phyloP scores from a whole-genome alignment of 1,139 yeast species.

The Kodamaea sp. region DNA sequence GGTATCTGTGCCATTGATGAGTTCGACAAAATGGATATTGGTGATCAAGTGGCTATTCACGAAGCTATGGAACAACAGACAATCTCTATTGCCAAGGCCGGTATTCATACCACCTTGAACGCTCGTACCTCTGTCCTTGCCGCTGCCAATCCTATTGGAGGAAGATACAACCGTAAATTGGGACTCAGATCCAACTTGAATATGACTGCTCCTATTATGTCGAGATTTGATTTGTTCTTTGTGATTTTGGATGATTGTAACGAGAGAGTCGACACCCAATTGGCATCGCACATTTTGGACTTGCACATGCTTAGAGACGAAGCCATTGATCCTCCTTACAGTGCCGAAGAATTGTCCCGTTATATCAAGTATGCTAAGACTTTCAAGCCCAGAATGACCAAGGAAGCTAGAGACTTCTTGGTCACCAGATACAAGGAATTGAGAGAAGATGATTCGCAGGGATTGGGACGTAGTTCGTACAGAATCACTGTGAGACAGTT shows the following conservation, averaged over 20 bases:
- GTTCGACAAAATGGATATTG: constrained; percentile 94
- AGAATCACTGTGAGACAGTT: constrained; percentile 96
- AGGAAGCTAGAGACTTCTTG: constrained; percentile 75
- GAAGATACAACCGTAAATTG: constrained; percentile 85
- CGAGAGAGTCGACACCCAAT: constrained; percentile 82
- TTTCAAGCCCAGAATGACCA: constrained; percentile 85
- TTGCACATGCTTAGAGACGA: constrained; percentile 89
- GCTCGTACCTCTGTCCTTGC: constrained; percentile 96
- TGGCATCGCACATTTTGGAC: constrained; percentile 91
- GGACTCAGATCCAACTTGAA: constrained; percentile 85
- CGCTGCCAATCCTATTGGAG: constrained; percentile 97
- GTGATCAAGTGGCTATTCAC: constrained; percentile 97
- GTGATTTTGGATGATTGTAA: constrained; percentile 95
- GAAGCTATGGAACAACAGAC: constrained; percentile 99
- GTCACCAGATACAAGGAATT: constrained; percentile 84
- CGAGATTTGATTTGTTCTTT: constrained; percentile 93
- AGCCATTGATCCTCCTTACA: constrained; percentile 87
- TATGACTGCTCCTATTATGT: constrained; percentile 99
- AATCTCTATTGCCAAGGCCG: constrained; percentile 96
- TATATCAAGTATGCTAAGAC: constrained; percentile 92
- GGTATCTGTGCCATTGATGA: constrained; percentile 99
- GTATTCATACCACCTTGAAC: constrained; percentile 94
- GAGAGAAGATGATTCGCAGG: constrained; percentile 90
- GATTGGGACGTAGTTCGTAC: constrained; percentile 82
- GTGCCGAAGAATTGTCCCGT: constrained; percentile 85